phyloP scores from a whole-genome alignment of 169 alveolate species.

The Plasmodium sp. region DNA sequence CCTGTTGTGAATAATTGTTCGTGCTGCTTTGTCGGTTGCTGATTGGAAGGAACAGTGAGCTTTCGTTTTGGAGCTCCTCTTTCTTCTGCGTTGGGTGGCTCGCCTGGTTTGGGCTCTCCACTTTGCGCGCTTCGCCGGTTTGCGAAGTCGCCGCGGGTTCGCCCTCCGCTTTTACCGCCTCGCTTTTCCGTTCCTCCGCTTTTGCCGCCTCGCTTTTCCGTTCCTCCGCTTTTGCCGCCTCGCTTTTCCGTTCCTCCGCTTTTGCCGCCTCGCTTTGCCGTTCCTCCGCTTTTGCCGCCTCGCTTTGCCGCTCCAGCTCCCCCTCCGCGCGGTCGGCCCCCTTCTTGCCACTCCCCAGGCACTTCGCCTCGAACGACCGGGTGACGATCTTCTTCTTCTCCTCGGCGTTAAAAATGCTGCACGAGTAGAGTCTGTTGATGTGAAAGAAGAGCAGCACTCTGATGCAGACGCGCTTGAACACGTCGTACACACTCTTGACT shows the following conservation, averaged over 20 bases:
- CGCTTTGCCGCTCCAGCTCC: background rate
- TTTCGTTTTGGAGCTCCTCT: background rate
- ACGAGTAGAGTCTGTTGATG: conserved; percentile 41
- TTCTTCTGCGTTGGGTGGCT: background rate
- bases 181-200: too few relatives aligned
- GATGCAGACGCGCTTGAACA: background rate
- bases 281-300: background rate
- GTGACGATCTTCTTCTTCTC: conserved; percentile 12
- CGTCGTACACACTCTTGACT: background rate
- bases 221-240: background rate
- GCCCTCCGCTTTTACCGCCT: background rate
- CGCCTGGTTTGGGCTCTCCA: background rate
- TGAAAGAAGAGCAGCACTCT: conserved; percentile 26
- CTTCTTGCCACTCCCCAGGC: background rate
- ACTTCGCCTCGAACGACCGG: conserved; percentile 26
- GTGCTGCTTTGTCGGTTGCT: background rate
- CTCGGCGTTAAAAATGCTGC: conserved; percentile 1
- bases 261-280: background rate
- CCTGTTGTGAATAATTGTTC: background rate
- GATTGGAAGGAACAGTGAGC: background rate
- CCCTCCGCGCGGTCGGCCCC: background rate
- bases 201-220: background rate
- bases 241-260: background rate
- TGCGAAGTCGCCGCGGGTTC: background rate
- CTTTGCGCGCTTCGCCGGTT: background rate